Evolutionary conservation across 176 grass and related monocot species (phyloP).

Genomic region (Alloteropsis semialata): DNA sequence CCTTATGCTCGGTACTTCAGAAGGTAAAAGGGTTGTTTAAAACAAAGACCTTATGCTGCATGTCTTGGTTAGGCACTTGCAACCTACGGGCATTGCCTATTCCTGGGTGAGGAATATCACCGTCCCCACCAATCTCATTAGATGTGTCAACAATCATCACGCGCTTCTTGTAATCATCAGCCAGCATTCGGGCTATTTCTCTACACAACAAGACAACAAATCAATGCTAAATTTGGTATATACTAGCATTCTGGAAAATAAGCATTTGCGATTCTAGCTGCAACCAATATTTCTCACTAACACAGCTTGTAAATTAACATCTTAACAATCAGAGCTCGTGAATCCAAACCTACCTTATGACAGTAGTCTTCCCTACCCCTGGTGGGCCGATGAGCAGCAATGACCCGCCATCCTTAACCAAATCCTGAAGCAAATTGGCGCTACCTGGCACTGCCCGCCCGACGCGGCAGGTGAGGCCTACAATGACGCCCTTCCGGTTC

Average conservation of each 20-base stretch:
- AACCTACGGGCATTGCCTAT: conserved; percentile 84
- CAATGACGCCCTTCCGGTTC: conserved; percentile 67
- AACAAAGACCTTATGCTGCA: conserved; percentile 80
- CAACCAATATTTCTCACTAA: background rate
- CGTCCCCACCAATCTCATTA: conserved; percentile 95
- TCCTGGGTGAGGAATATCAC: conserved; percentile 84
- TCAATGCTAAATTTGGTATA: background rate
- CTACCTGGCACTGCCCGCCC: conserved; percentile 79
- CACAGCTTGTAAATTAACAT: background rate
- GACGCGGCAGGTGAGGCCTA: conserved; percentile 83
- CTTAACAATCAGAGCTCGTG: background rate
- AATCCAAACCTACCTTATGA: conserved; percentile 66
- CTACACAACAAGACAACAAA: conserved; percentile 28
- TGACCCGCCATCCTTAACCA: conserved; percentile 76
- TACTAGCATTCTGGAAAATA: background rate
- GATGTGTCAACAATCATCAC: conserved; percentile 97
- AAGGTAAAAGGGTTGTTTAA: background rate
- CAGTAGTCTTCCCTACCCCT: conserved; percentile 79
- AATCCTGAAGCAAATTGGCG: conserved; percentile 79
- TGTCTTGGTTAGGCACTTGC: conserved; percentile 79
- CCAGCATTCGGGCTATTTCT: conserved; percentile 84
- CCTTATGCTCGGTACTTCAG: background rate
- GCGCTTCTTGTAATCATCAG: conserved; percentile 81
- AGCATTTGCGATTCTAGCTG: background rate
- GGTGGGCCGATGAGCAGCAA: conserved; percentile 85